A percentile compares a stretch with the other conserved stretches of the same genome.
These are phyloP conservation scores for Lactarius evosmus DNA, from an alignment of 768 basidiomycete species.

Conservation along the genomic window DNA sequence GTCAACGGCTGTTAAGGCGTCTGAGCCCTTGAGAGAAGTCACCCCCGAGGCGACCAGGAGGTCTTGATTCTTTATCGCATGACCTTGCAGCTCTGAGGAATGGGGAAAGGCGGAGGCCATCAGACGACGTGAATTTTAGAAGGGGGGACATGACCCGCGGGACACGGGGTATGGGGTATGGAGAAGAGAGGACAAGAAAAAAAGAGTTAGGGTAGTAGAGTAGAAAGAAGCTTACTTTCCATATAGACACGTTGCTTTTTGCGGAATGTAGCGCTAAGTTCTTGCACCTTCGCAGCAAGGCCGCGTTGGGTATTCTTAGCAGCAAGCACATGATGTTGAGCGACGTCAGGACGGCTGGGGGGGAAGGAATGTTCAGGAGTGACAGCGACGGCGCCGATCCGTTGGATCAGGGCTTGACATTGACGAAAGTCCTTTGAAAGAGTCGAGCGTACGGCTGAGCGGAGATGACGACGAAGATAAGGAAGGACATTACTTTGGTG, in stretches of 20 bases:
- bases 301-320: conserved; percentile 95
- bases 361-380: conserved; percentile 61
- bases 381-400: conserved; percentile 48
- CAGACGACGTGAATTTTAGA: not conserved
- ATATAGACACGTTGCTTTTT: conserved; percentile 99
- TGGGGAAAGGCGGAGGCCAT: conserved; percentile 3
- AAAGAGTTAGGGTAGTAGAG: conserved; percentile 11
- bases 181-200: conserved; percentile 5
- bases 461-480: conserved; percentile 18
- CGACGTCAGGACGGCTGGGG: conserved; percentile 44
- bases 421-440: conserved; percentile 39
- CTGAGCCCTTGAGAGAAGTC: conserved; percentile 76
- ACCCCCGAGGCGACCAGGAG: conserved; percentile 86
- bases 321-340: conserved; percentile 55
- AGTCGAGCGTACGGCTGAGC: conserved; percentile 18
- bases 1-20: conserved; percentile 79
- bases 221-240: conserved; percentile 71
- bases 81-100: conserved; percentile 82
- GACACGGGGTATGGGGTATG: conserved; percentile 22
- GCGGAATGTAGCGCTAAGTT: conserved; percentile 84
- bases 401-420: conserved; percentile 62
- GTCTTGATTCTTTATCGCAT: conserved; percentile 97
- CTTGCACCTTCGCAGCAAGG: conserved; percentile 94
- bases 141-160: conserved; percentile 21
- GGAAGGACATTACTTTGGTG: conserved; percentile 59